Percentiles rank a stretch among this genome's conserved stretches.
Evolutionary conservation across 805 yeast genomes (phyloP).

Genomic region (Pichia sporocuriosa): DNA sequence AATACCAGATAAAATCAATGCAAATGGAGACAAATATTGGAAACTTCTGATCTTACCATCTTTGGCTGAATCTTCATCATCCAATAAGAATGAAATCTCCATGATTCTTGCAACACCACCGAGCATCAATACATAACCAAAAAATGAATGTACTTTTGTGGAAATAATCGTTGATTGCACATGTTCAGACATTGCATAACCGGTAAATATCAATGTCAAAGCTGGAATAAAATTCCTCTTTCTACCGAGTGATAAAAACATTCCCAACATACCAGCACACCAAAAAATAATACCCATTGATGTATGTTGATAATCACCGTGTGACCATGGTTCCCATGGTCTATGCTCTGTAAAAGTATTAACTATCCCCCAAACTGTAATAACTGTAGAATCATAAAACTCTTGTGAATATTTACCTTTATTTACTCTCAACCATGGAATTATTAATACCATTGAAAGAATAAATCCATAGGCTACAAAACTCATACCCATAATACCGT

Average conservation of each 20-base stretch:
- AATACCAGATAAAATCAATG: constrained; percentile 70
- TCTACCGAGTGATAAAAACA: constrained; percentile 64
- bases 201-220: constrained; percentile 75
- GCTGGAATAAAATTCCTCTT: constrained; percentile 75
- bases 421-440: constrained; percentile 66
- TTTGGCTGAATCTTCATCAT: constrained; percentile 43
- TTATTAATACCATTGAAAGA: constrained; percentile 54
- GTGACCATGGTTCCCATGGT: constrained; percentile 85
- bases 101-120: constrained; percentile 73
- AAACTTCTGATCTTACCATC: constrained; percentile 53
- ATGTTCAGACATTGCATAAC: constrained; percentile 93
- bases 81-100: constrained; percentile 72
- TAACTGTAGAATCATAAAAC: constrained; percentile 71
- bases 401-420: constrained; percentile 63
- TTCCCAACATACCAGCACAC: constrained; percentile 86
- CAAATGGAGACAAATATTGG: constrained; percentile 83
- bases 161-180: constrained; percentile 68
- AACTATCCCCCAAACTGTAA: constrained; percentile 86
- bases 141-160: constrained; percentile 81
- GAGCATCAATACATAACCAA: constrained; percentile 71
- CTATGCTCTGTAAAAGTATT: constrained; percentile 95
- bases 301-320: constrained; percentile 93
- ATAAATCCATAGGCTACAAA: constrained; percentile 77
- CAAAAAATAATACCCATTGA: constrained; percentile 97
- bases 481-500: constrained; percentile 93